Conservation (phyloP, 257 asterid genomes). For the Vinca minor region DNA sequence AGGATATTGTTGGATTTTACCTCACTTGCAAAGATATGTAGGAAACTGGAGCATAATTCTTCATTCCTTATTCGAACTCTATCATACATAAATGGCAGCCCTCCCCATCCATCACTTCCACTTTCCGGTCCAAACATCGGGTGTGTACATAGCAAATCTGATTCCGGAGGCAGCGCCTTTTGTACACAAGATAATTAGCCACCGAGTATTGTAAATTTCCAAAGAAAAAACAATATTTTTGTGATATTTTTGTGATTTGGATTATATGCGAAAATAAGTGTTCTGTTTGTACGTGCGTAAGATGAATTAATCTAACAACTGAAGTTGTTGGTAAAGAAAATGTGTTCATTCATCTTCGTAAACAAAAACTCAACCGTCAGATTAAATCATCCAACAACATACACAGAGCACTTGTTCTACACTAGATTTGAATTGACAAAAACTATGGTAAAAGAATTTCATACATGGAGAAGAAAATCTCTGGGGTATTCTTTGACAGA, state of each 20-base stretch:
- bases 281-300: no score
- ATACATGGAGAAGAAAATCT: slow-evolving; percentile 59
- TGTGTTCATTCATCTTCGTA: no score
- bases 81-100: slow-evolving; percentile 59
- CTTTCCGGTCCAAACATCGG: slow-evolving; percentile 97
- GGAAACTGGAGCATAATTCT: slow-evolving; percentile 45
- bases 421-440: no score
- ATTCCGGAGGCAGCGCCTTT: slow-evolving; percentile 63
- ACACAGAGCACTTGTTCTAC: no score
- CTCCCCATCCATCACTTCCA: slow-evolving; percentile 74
- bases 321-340: no score
- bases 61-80: slow-evolving; percentile 57
- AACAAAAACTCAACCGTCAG: no score
- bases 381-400: no score
- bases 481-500: slow-evolving; percentile 79
- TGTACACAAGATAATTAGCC: background rate
- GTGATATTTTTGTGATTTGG: no score
- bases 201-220: background rate
- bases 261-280: no score
- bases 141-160: slow-evolving; percentile 81
- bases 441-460: no score
- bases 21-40: slow-evolving; percentile 63
- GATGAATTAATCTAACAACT: no score
- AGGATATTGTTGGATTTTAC: slow-evolving; percentile 35
- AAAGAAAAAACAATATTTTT: background rate